Evolutionary conservation across 2,329 filamentous ascomycete species (phyloP).

Genomic region (Diaporthe australafricana): DNA sequence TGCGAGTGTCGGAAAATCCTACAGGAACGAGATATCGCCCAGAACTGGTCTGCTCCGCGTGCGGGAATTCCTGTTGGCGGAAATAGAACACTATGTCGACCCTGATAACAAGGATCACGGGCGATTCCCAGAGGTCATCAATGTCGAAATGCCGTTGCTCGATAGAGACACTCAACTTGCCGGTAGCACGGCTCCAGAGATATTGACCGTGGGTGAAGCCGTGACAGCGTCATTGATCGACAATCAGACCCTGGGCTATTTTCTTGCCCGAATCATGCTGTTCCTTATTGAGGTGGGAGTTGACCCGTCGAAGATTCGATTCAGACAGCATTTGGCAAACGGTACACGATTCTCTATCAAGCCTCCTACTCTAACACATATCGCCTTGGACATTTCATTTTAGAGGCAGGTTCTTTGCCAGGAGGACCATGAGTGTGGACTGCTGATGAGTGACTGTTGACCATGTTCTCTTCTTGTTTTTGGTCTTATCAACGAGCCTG

Average conservation of each 20-base stretch:
- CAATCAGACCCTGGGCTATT: constrained; percentile 98
- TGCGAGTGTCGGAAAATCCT: constrained; percentile 96
- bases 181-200: constrained; percentile 81
- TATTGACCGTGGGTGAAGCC: constrained; percentile 85
- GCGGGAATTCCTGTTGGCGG: constrained; percentile 97
- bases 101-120: constrained; percentile 94
- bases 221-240: constrained; percentile 87
- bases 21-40: constrained; percentile 97
- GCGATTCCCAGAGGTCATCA: constrained; percentile 86
- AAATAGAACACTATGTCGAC: constrained; percentile 98
- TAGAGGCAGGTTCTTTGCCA: no score
- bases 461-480: neutral
- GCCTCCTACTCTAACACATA: neutral
- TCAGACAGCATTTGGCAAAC: constrained; percentile 86
- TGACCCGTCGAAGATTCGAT: constrained; percentile 88
- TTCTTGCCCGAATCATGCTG: constrained; percentile 90
- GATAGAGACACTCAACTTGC: constrained; percentile 87
- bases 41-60: constrained; percentile 91
- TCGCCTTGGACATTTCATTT: neutral
- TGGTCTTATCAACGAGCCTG: neutral
- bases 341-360: neutral
- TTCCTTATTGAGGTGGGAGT: constrained; percentile 92
- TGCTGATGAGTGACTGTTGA: no score
- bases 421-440: no score
- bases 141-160: constrained; percentile 85